phyloP scores from a whole-genome alignment of 129 eudicot species.

The Artemisia annua region DNA sequence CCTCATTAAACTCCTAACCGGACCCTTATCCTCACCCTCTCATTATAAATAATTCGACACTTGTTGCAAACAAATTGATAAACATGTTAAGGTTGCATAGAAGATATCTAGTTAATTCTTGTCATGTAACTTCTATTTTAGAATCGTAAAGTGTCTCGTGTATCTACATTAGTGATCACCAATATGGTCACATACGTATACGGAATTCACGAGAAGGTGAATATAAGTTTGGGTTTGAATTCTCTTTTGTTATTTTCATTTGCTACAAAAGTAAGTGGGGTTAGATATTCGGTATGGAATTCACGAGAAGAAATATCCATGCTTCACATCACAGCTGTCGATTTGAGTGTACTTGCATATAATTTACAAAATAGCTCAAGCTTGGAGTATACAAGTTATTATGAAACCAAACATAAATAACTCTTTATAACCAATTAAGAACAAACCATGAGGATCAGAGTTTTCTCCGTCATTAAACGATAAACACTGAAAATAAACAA shows the following conservation, averaged over 20 bases:
- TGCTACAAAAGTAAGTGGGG: constrained; percentile 6
- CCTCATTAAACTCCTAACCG: constrained; percentile 24
- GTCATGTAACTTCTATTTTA: no score
- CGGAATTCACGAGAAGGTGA: no score
- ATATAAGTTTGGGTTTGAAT: not conserved
- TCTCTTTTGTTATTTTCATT: not conserved
- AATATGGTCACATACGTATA: not conserved
- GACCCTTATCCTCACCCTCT: not conserved
- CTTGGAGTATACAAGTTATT: not conserved
- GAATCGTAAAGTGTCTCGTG: no score
- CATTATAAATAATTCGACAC: not conserved
- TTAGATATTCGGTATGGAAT: not conserved
- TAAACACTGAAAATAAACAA: no score
- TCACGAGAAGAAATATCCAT: constrained; percentile 10
- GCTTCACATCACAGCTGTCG: constrained; percentile 28
- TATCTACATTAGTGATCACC: not conserved
- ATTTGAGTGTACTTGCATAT: not conserved
- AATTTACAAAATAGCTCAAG: not conserved
- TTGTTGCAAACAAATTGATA: not conserved
- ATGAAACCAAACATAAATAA: not conserved
- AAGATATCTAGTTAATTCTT: not conserved
- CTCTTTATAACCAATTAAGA: no score
- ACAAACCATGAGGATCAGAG: no score
- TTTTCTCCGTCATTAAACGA: no score
- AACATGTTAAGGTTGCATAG: not conserved